A percentile compares a stretch with the other conserved stretches of the same genome.
These are phyloP conservation scores for Thraustotheca clavata DNA, from an alignment of 352 stramenopile species.

Conservation along the genomic window DNA sequence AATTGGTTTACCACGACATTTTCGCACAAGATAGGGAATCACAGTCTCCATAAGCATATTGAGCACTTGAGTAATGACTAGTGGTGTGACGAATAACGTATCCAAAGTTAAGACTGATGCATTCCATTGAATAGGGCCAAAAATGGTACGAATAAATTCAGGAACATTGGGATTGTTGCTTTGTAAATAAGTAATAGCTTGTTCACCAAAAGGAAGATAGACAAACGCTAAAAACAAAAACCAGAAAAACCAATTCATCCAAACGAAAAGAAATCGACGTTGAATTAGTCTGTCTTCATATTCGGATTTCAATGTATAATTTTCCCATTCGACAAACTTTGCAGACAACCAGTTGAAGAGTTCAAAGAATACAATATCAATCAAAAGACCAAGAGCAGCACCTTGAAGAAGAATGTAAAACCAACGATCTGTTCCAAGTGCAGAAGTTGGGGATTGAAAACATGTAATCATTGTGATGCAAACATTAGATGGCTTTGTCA, in stretches of 20 bases:
- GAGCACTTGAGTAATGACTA: conserved; percentile 82
- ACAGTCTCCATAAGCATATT: conserved; percentile 86
- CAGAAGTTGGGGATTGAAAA: conserved; percentile 59
- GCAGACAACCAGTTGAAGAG: conserved; percentile 84
- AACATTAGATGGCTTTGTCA: conserved; percentile 25
- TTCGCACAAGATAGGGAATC: conserved; percentile 73
- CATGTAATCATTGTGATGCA: conserved; percentile 82
- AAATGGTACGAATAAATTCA: conserved; percentile 1
- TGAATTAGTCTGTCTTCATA: conserved; percentile 82
- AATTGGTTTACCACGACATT: conserved; percentile 41
- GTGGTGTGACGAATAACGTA: conserved; percentile 79
- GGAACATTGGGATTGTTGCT: conserved; percentile 31
- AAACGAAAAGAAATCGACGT: conserved; percentile 83
- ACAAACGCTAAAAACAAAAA: conserved; percentile 86
- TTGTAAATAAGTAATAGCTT: conserved; percentile 51
- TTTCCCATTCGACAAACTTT: conserved; percentile 82
- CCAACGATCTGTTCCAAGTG: conserved; percentile 78
- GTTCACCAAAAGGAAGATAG: conserved; percentile 78
- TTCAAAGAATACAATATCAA: conserved; percentile 86
- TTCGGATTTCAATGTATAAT: conserved; percentile 80
- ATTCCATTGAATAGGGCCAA: conserved; percentile 19
- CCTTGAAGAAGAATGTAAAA: conserved; percentile 84
- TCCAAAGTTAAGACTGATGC: conserved; percentile 61
- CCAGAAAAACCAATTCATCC: conserved; percentile 90
- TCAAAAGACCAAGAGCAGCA: conserved; percentile 68